These are phyloP conservation scores for Lactarius tabidus DNA, from an alignment of 768 basidiomycete genomes.

Conservation along the genomic window DNA sequence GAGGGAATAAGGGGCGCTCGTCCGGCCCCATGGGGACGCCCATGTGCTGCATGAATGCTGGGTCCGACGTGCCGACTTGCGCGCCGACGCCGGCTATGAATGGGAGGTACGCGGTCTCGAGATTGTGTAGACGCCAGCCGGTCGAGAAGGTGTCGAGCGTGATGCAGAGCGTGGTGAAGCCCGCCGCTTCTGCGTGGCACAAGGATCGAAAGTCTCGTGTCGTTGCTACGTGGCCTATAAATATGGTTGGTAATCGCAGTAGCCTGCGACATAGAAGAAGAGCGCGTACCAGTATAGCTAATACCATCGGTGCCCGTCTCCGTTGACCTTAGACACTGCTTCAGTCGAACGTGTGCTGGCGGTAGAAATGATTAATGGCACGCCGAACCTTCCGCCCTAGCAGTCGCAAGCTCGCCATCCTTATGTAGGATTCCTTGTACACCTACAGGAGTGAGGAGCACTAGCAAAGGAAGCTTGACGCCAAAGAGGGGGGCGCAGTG, in stretches of 20 bases:
- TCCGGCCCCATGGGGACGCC: slow-evolving; percentile 43
- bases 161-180: slow-evolving; percentile 69
- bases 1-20: slow-evolving; percentile 51
- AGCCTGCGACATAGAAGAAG: background rate
- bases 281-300: slow-evolving; percentile 67
- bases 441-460: slow-evolving; percentile 64
- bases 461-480: slow-evolving; percentile 53
- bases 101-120: slow-evolving; percentile 60
- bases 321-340: slow-evolving; percentile 75
- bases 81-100: slow-evolving; percentile 61
- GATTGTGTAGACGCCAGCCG: slow-evolving; percentile 76
- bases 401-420: slow-evolving; percentile 71
- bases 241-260: background rate
- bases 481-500: slow-evolving; percentile 67
- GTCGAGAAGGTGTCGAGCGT: slow-evolving; percentile 71
- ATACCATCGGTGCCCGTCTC: slow-evolving; percentile 67
- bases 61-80: slow-evolving; percentile 69
- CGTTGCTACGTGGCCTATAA: slow-evolving; percentile 56
- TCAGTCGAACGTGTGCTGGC: slow-evolving; percentile 71
- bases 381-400: slow-evolving; percentile 56
- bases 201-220: slow-evolving; percentile 66
- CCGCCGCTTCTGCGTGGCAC: slow-evolving; percentile 57
- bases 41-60: slow-evolving; percentile 66
- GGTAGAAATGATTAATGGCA: slow-evolving; percentile 75
- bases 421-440: slow-evolving; percentile 70